These are phyloP conservation scores for Skeletonema tropicum DNA, from an alignment of 108 stramenopile genomes.

Conservation along the genomic window DNA sequence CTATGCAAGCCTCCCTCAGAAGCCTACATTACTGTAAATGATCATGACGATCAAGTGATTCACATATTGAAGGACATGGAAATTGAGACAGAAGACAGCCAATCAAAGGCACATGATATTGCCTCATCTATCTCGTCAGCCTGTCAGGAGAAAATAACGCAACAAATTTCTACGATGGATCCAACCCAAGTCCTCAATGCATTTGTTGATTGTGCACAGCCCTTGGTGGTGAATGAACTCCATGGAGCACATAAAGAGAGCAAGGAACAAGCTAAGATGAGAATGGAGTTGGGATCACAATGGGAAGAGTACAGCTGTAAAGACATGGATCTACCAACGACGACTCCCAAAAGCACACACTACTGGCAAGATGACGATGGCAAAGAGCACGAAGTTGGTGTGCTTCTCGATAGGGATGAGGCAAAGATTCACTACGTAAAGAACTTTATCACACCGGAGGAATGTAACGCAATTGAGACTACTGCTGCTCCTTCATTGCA, in stretches of 20 bases:
- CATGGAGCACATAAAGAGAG: conserved; percentile 60
- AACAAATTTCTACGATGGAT: conserved; percentile 10
- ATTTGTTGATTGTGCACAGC: conserved; percentile 29
- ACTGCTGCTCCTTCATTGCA: conserved; percentile 65
- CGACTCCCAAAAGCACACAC: conserved; percentile 39
- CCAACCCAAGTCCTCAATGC: conserved; percentile 26
- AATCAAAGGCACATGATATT: conserved; percentile 14
- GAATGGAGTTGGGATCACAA: conserved; percentile 47
- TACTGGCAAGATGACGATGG: conserved; percentile 40
- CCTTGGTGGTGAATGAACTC: conserved; percentile 42
- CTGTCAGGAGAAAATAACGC: conserved; percentile 27
- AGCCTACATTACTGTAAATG: conserved; percentile 48
- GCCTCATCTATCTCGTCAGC: conserved; percentile 16
- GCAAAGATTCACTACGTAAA: conserved; percentile 77
- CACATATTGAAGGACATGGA: conserved; percentile 43
- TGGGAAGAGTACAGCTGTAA: conserved; percentile 84
- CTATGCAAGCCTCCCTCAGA: conserved; percentile 21
- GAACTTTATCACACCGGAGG: conserved; percentile 81
- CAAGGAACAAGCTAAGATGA: conserved; percentile 52
- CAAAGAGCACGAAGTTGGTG: conserved; percentile 39
- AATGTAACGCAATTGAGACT: conserved; percentile 76
- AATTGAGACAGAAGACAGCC: conserved; percentile 38
- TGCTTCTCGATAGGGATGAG: conserved; percentile 60
- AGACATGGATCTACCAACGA: conserved; percentile 57
- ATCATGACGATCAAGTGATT: conserved; percentile 53